These are phyloP conservation scores for Amauroascus verrucosus DNA, from an alignment of 2,329 filamentous ascomycete genomes.

Conservation along the genomic window DNA sequence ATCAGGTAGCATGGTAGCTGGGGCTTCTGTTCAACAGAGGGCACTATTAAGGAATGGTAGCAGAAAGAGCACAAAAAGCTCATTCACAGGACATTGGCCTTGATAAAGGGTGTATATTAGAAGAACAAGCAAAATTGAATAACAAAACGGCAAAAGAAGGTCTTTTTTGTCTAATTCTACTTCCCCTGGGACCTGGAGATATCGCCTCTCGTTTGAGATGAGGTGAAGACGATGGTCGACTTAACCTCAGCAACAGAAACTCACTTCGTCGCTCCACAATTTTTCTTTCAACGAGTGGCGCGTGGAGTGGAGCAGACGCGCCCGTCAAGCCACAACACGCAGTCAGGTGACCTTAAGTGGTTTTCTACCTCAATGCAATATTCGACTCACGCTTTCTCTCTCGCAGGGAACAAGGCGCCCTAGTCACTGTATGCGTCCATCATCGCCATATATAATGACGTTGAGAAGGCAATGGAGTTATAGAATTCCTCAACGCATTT, in stretches of 20 bases:
- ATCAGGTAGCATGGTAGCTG: constrained; percentile 7
- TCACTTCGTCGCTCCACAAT: neutral
- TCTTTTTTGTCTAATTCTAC: no score
- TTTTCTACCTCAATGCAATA: neutral
- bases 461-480: no score
- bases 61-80: neutral
- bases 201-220: no score
- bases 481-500: no score
- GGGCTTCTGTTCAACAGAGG: neutral
- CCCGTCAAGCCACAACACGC: neutral
- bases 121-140: no score
- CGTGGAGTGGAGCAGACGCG: neutral
- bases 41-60: neutral
- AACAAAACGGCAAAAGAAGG: no score
- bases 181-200: no score
- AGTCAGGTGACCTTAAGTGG: neutral
- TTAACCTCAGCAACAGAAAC: neutral
- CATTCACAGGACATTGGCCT: neutral
- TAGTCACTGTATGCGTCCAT: no score
- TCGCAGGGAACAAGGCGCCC: no score
- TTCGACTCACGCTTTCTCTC: neutral
- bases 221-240: no score
- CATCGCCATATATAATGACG: no score
- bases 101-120: no score
- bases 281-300: neutral